These are phyloP conservation scores for Acanthamoeba royreba DNA, from an alignment of 208 protist genomes.

Conservation along the genomic window DNA sequence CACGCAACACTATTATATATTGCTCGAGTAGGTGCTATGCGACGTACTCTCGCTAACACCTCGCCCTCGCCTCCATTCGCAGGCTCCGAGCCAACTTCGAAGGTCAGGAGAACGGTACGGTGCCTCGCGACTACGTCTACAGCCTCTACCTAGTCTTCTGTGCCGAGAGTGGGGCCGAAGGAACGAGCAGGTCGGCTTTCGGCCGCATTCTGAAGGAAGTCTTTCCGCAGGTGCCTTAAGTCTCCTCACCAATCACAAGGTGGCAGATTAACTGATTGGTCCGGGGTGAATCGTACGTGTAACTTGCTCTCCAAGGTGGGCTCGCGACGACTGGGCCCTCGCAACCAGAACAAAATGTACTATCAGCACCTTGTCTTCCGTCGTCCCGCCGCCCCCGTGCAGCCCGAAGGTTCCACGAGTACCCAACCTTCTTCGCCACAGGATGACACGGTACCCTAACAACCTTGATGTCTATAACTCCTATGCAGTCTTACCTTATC, in stretches of 20 bases:
- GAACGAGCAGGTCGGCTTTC: not conserved
- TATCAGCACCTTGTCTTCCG: not conserved
- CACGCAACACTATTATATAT: too few species aligned
- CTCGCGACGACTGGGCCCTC: not conserved
- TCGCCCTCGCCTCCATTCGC: too few species aligned
- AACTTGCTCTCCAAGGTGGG: not conserved
- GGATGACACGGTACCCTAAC: too few species aligned
- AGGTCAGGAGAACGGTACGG: not conserved
- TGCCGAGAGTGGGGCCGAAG: not conserved
- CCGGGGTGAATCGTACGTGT: not conserved
- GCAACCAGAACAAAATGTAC: slow-evolving; percentile 19
- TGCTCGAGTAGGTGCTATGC: too few species aligned
- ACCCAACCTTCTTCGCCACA: too few species aligned
- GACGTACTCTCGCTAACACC: too few species aligned
- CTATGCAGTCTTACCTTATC: too few species aligned
- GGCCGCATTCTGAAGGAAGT: not conserved
- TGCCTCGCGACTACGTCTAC: not conserved
- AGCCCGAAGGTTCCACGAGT: too few species aligned
- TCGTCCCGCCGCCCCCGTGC: not conserved
- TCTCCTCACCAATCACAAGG: not conserved
- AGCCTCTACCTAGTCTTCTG: not conserved
- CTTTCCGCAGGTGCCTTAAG: not conserved
- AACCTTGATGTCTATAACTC: too few species aligned
- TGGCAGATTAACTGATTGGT: not conserved
- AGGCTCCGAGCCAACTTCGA: not conserved